Base-by-base conservation (phyloP, 495 filamentous ascomycete genomes). In the Apiosordaria backusii region DNA sequence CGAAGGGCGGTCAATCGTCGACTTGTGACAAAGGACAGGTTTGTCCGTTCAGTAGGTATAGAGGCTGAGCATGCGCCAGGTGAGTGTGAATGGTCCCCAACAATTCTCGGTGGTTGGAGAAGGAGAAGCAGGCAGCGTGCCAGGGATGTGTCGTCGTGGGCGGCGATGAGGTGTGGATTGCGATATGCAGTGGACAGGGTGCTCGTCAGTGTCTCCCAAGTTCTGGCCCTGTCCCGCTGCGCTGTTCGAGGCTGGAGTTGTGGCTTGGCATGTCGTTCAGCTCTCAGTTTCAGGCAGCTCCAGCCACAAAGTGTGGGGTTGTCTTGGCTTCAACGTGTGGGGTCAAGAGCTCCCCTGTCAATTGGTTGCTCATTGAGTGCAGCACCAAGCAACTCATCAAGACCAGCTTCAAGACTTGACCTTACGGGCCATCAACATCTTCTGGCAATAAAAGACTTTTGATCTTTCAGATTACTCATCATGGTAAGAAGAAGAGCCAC, bases 271-370 rank as follows among this genome's bases (percentile, higher is more conserved):
- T 2, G 16, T 19, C 50, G 7, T 16, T 27, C 7, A 61, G 52
- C 52, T 55, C 10, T 21, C 4, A 3, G 52, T 45, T 45, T 45
- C 35, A 59, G n/a, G 23, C 57, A 69, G 65, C 63, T 72, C 59
- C 58, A 74, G 71, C 71, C 71, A 72, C 71, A 66, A 10, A 60
- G 50, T 27, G 60, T 52, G 22, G 60, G 61, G 45, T 63, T n/a
- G 53, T 22, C 53, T 62, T 16, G 53, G 16, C 16, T 29, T 53
- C 19, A 19, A 15, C 4, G 7, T 55, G 21, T 10, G 18, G 15
- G 19, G 26, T 50, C 22, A 16, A 52, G 21, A 19, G 22, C 24
- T 25, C 25, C 25, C 57, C 57, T 59, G 57, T 59, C 16, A 27
- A 27, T 59, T 21, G 21, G 57, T 7, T 25, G 22, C 55, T 15